Base-by-base conservation (phyloP, 2,329 filamentous ascomycete genomes). In the Nemania diffusa region DNA sequence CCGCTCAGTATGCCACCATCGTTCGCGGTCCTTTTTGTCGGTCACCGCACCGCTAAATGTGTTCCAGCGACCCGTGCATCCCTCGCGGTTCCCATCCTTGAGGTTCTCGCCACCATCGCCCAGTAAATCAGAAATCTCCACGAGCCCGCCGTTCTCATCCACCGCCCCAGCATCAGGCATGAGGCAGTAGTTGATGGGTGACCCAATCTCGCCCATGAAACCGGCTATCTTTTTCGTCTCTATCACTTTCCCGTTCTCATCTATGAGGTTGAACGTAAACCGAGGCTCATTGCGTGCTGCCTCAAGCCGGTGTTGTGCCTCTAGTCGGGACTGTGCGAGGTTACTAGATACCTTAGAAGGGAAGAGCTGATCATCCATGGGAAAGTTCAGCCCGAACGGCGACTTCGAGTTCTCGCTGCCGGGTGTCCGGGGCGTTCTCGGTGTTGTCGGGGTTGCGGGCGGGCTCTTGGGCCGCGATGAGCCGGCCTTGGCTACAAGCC, bases 271-370 rank as follows among this genome's bases (percentile, higher is more conserved):
- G 40, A 93, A 82, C 7, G 83, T 82, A 74, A 90, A 90, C 17
- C 84, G 81, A 1, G 88, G 87, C 1, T 79, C 53, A 73, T 26
- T 80, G 79, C 84, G 82, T 0, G 89, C 88, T 22, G 84, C 82
- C 42, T 91, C 86, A 24, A 92, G 84, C 0, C 91, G 84, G 0
- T 84, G 79, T 75, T 94, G 91, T 0, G 91, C 91, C 17, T 87
- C 85, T 6, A 89, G 80, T 0, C 91, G 87, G 1, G 90, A 83
- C 22, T 79, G 73, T 61, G 80, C 77, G 17, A 87, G 82, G 70
- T 86, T 81, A 65, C 81, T 85, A 61, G 80, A 81, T 15, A 80
- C 57, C 56, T 75, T 76, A 1, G 73, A 69, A 22, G 74, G 73
- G 66, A 73, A 69, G 5, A 73, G 67, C 58, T 72, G 68, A 51